Base-by-base conservation (phyloP, 2,329 filamentous ascomycete species). In the Chaetomium sp. region DNA sequence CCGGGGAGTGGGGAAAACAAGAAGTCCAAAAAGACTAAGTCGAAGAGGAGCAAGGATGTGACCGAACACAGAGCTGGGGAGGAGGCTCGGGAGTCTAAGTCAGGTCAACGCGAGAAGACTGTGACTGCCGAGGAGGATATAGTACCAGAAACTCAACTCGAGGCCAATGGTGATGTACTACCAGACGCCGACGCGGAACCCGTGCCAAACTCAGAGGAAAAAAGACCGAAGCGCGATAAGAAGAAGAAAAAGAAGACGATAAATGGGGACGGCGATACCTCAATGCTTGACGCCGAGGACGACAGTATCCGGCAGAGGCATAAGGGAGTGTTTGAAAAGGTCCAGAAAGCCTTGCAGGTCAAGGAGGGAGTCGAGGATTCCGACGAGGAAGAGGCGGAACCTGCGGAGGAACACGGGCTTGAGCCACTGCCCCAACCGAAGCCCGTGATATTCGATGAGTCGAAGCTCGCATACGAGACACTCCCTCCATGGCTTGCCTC, bases 351-450 rank as follows among this genome's bases (percentile, higher is more conserved):
- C 1, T 68, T 84, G 36, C 70, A 76, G 44, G 74, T 75, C 54
- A 63, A 72, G 37, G 51, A 70, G 2, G 64, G 68, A 1, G 62
- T 65, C 35, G 64, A 66, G 37, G 63, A 68, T n/a, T 61, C 66
- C 0, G 67, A 69, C 12, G 68, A 67, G n/a, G 61, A 42, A 61
- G 67, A 27, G 62, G 46, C 53, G 0, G 64, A 66, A 19, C 53
- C 56, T 3, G 60, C 57, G 36, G 59, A 59, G 38, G 61, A 85
- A 3, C 85, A 91, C 68, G 89, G 89, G 27, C 76, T 97, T 0
- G 84, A 87, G 54, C 91, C 90, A 6, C 76, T 96, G 19, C 91
- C 91, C 6, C 91, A 96, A 63, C 91, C 89, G 10, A 79, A 80
- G 36, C 81, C 80, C 0, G 76, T 82, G 1, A 73, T 78, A 1